phyloP scores from a whole-genome alignment of 2,329 filamentous ascomycete species.

The Fusarium pilosicola region DNA sequence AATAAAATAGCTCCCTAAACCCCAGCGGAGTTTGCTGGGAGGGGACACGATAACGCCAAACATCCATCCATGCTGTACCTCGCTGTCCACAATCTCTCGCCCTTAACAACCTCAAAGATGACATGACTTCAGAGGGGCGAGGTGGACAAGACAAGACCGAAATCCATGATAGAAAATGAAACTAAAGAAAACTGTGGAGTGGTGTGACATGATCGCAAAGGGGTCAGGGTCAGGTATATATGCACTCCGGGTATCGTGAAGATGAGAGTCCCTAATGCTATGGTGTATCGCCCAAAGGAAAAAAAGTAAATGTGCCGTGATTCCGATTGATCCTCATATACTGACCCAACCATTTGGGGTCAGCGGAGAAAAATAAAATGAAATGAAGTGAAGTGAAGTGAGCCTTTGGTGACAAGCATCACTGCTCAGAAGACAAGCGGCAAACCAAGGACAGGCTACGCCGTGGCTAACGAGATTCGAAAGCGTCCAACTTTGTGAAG shows the following conservation, averaged over 20 bases:
- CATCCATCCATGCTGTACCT: conserved; percentile 43
- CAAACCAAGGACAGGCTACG: conserved; percentile 19
- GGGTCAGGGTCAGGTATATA: conserved; percentile 47
- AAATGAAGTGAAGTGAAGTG: conserved; percentile 4
- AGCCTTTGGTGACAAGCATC: neutral
- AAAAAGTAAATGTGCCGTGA: conserved; percentile 44
- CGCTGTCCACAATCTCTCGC: conserved; percentile 32
- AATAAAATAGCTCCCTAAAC: conserved; percentile 19
- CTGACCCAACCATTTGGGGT: conserved; percentile 22
- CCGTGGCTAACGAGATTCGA: conserved; percentile 15
- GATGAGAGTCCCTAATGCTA: conserved; percentile 49
- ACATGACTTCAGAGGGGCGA: conserved; percentile 30
- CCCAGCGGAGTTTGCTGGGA: neutral
- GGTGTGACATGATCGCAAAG: conserved; percentile 50
- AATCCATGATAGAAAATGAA: conserved; percentile 25
- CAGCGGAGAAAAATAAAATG: conserved; percentile 10
- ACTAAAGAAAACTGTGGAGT: conserved; percentile 47
- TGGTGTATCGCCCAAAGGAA: conserved; percentile 48
- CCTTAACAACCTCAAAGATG: conserved; percentile 23
- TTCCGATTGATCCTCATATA: conserved; percentile 42
- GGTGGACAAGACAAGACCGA: conserved; percentile 27
- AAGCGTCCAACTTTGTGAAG: neutral
- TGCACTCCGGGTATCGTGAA: conserved; percentile 56
- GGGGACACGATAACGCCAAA: conserved; percentile 45
- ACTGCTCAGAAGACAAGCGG: conserved; percentile 17